These are phyloP conservation scores for Pythium folliculosum DNA, from an alignment of 352 stramenopile genomes.

Conservation along the genomic window DNA sequence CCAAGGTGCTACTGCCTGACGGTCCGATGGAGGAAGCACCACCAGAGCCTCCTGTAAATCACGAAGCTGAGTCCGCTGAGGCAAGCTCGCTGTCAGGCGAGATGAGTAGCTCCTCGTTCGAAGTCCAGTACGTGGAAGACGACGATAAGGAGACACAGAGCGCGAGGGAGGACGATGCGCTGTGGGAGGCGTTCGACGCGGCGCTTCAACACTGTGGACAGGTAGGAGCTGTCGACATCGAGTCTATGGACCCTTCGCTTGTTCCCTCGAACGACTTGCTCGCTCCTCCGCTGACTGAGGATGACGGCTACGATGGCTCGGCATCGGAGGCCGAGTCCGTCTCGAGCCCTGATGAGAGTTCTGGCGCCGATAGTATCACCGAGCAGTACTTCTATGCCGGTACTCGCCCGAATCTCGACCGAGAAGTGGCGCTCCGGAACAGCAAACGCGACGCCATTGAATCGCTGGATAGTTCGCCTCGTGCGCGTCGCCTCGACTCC, in stretches of 20 bases:
- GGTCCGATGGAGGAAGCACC: background rate
- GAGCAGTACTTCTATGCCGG: background rate
- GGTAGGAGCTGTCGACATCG: background rate
- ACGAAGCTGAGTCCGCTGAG: background rate
- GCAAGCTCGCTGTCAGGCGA: conserved; percentile 10
- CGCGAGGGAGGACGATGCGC: background rate
- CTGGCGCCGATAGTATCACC: background rate
- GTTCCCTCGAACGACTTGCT: background rate
- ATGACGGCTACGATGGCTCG: conserved; percentile 25
- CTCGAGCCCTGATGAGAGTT: conserved; percentile 11
- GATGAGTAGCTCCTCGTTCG: conserved; percentile 7
- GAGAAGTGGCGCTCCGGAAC: background rate
- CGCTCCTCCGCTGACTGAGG: background rate
- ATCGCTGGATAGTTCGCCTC: background rate
- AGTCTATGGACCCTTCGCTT: background rate
- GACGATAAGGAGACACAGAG: background rate
- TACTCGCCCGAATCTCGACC: too few species aligned
- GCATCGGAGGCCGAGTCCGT: conserved; percentile 3
- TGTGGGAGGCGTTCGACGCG: conserved; percentile 20
- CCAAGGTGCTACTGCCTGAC: background rate
- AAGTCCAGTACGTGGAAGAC: conserved; percentile 4
- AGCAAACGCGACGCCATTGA: background rate
- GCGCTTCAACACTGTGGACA: background rate
- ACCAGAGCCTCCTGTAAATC: too few species aligned
- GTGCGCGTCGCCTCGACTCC: background rate